Conservation (phyloP, 768 basidiomycete genomes). For the Tulasnella sp. region DNA sequence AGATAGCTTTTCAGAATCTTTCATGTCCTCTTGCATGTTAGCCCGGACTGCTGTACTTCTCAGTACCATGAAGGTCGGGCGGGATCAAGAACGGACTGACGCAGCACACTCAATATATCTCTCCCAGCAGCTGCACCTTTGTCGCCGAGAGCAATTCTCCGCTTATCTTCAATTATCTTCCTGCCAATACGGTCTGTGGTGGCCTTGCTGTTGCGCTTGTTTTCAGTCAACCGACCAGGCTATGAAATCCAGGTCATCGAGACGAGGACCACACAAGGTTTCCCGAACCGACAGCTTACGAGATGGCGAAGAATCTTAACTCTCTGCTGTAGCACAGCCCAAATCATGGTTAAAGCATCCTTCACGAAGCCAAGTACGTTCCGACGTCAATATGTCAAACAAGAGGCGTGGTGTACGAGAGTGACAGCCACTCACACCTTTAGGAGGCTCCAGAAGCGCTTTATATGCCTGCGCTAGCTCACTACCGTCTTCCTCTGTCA, state of each 20-base stretch:
- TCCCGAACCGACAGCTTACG: neutral
- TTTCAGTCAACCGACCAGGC: neutral
- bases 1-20: constrained; percentile 57
- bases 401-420: neutral
- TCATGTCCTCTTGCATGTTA: constrained; percentile 64
- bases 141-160: neutral
- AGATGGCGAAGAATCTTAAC: constrained; percentile 3
- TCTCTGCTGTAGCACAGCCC: constrained; percentile 10
- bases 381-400: neutral
- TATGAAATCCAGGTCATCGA: neutral
- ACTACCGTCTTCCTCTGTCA: constrained; percentile 41
- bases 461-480: constrained; percentile 45
- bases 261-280: too few relatives aligned
- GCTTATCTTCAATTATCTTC: constrained; percentile 22
- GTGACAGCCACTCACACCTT: neutral
- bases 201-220: constrained; percentile 17
- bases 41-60: constrained; percentile 54
- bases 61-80: neutral
- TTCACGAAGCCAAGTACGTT: neutral
- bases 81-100: neutral
- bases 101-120: constrained; percentile 28
- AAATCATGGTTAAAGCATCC: neutral
- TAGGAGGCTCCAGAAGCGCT: constrained; percentile 38
- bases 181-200: constrained; percentile 17
- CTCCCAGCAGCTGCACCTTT: constrained; percentile 15